Evolutionary conservation across 768 basidiomycete genomes (phyloP).

Genomic region (Lactifluus echinatus): DNA sequence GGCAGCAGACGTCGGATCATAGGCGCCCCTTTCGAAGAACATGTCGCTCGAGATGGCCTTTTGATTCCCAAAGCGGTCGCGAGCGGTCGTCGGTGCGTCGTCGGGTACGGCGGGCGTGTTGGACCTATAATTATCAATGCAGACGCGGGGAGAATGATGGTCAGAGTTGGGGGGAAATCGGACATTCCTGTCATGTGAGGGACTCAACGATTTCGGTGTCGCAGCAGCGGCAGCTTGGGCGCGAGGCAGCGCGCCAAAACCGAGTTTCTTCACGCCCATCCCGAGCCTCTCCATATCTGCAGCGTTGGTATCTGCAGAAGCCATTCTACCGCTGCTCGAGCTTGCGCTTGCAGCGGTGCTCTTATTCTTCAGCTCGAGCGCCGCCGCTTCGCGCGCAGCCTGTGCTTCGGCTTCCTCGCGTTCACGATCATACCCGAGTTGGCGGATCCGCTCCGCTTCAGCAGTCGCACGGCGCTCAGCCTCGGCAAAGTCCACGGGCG

Average conservation of each 20-base stretch:
- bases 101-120: constrained; percentile 32
- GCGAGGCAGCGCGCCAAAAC: constrained; percentile 76
- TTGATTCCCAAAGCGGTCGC: constrained; percentile 85
- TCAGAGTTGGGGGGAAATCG: not conserved
- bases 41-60: constrained; percentile 97
- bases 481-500: constrained; percentile 86
- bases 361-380: constrained; percentile 30
- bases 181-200: not conserved
- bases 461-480: constrained; percentile 85
- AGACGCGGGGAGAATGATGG: not conserved
- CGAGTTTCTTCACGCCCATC: constrained; percentile 70
- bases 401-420: constrained; percentile 79
- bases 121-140: constrained; percentile 11
- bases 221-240: constrained; percentile 43
- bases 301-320: constrained; percentile 33
- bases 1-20: constrained; percentile 59
- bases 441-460: constrained; percentile 87
- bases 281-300: constrained; percentile 50
- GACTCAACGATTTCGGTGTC: constrained; percentile 27
- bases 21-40: constrained; percentile 87
- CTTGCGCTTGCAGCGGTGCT: constrained; percentile 27
- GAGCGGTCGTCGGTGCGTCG: constrained; percentile 67
- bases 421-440: constrained; percentile 85
- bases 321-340: constrained; percentile 24
- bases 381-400: constrained; percentile 53